Conservation (phyloP, 2,329 filamentous ascomycete species). For the Fusarium clavum region DNA sequence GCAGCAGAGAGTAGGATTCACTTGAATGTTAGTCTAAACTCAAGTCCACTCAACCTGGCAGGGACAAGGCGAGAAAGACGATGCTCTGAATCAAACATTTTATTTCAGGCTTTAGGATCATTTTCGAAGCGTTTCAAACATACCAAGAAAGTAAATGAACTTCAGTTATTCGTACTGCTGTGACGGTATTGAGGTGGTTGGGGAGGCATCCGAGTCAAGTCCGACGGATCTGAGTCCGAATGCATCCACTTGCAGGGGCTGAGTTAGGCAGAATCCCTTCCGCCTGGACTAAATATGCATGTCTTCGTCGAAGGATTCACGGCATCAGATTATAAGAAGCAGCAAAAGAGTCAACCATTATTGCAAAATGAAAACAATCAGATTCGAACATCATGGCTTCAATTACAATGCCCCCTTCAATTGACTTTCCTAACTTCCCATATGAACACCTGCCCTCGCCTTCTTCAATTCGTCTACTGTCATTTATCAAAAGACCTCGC, state of each 20-base stretch:
- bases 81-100: no score
- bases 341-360: background rate
- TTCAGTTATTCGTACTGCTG: no score
- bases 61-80: no score
- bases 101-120: no score
- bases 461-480: conserved; percentile 1
- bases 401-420: background rate
- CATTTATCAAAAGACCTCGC: background rate
- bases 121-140: no score
- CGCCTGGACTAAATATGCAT: background rate
- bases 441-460: background rate
- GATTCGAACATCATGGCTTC: background rate
- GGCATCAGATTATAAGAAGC: background rate
- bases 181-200: no score
- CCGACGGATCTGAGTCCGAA: no score
- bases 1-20: accelerated
- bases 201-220: no score
- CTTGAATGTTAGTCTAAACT: no score
- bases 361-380: background rate
- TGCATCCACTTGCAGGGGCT: background rate
- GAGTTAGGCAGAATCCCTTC: background rate
- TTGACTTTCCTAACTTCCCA: background rate
- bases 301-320: background rate
- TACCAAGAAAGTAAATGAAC: no score
- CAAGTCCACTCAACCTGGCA: no score